A percentile compares a stretch with the other conserved stretches of the same genome.
These are phyloP conservation scores for Colletotrichum sp. DNA, from an alignment of 2,329 filamentous ascomycete genomes.

Conservation along the genomic window DNA sequence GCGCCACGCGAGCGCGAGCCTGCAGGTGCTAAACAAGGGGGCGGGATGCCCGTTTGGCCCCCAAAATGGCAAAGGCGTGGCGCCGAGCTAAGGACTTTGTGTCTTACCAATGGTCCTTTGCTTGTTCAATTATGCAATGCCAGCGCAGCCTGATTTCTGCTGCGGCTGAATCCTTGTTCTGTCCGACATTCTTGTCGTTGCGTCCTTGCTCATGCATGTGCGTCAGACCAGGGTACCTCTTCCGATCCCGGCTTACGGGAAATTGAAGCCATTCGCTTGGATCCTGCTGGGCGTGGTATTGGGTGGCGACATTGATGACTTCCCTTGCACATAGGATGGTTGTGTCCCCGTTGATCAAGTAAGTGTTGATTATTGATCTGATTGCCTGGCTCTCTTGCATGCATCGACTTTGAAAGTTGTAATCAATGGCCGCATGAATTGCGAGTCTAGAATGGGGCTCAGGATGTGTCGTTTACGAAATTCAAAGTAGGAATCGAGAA, in stretches of 20 bases:
- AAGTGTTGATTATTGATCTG: neutral
- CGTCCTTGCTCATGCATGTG: neutral
- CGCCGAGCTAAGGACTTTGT: neutral
- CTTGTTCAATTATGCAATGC: slow-evolving; percentile 3
- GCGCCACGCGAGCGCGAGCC: slow-evolving; percentile 1
- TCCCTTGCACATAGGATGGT: neutral
- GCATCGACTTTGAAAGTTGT: no score
- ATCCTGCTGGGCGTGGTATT: rapidly evolving
- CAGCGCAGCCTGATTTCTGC: slow-evolving; percentile 2
- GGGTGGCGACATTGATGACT: neutral
- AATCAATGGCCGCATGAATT: no score
- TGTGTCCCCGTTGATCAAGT: neutral
- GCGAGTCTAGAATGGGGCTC: no score
- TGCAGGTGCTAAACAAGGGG: neutral
- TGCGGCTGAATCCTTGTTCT: neutral
- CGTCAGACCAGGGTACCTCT: neutral
- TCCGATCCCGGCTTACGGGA: neutral
- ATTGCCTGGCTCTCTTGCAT: neutral
- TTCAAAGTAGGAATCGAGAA: no score
- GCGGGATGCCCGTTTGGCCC: neutral
- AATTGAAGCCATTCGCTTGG: neutral
- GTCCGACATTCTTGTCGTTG: neutral
- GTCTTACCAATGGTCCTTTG: neutral
- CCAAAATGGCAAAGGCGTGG: neutral
- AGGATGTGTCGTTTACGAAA: no score